Base-by-base conservation (phyloP, 192 early-diverging fungal species). In the Spinellus fusiger region DNA sequence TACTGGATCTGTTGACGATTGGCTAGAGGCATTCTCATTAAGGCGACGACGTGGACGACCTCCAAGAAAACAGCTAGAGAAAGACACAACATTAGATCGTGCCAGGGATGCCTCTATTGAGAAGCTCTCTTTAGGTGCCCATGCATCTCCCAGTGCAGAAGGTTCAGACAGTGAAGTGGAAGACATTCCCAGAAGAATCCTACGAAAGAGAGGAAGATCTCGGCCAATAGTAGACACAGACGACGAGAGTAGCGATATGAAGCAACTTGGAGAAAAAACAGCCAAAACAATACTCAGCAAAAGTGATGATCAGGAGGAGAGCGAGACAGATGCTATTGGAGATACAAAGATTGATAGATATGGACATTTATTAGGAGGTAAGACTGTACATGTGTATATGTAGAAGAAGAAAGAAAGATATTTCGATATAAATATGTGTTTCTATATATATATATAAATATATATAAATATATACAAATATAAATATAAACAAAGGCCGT, bases 341-440 rank as follows among this genome's bases (percentile, higher is more conserved):
- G 88, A 89, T 55, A 62, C 66, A 34, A 96, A 94, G 61, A 80
- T 90, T 26, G 83, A 82, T 27, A 82, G 82, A 61, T 81, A 93
- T 68, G 92, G 89, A 8, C 77, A 87, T 38, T 65, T 93, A 15
- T 75, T 78, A 60, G 84, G 81, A 65, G 90, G 84, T 86, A 78
- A 59, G 57, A 18, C 4, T 27, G n/a, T n/a, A n/a, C n/a, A n/a
- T n/a, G n/a, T n/a, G n/a, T n/a, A n/a, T n/a, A n/a, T n/a, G n/a
- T n/a, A n/a, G n/a, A n/a, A n/a, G n/a, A n/a, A n/a, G n/a, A n/a
- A n/a, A n/a, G n/a, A n/a, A n/a, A n/a, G n/a, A n/a, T n/a, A n/a
- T n/a, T n/a, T n/a, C n/a, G n/a, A n/a, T n/a, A n/a, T n/a, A n/a
- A n/a, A n/a, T n/a, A n/a, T n/a, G n/a, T n/a, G n/a, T n/a, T n/a